Conservation (phyloP, 139 green algal genomes). For the Chlorella ohadii region DNA sequence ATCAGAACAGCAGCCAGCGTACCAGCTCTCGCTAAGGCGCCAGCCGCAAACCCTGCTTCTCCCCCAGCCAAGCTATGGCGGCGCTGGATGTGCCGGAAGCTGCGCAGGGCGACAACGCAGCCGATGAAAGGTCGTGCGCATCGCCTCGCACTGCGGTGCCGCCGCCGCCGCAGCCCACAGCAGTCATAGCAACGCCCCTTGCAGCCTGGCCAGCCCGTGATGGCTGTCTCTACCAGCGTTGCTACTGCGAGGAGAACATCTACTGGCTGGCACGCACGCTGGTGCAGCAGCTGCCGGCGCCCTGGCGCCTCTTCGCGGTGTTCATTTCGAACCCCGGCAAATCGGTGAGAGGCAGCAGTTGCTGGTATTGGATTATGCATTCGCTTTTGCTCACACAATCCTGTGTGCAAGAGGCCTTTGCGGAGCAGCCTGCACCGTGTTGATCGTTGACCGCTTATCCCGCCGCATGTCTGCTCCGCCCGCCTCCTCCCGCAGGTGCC, state of each 20-base stretch:
- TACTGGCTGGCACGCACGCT: slow-evolving; percentile 27
- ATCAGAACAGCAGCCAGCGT: too few species aligned
- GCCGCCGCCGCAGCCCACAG: too few species aligned
- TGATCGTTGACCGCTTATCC: too few species aligned
- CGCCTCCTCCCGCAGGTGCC: slow-evolving; percentile 45
- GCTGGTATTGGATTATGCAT: neutral
- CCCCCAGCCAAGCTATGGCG: neutral
- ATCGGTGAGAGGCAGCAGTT: slow-evolving; percentile 10
- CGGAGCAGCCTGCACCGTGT: too few species aligned
- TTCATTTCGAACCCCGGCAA: slow-evolving; percentile 54
- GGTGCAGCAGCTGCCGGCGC: neutral
- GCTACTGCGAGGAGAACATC: slow-evolving; percentile 65
- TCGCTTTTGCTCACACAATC: too few species aligned
- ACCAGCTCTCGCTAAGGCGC: too few species aligned
- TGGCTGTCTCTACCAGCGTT: slow-evolving; percentile 40
- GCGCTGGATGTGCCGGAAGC: neutral
- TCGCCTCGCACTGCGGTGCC: too few species aligned
- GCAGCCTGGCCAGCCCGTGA: neutral
- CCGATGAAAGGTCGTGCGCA: neutral
- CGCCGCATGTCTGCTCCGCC: too few species aligned
- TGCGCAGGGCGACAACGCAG: neutral
- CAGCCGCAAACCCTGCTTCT: too few species aligned
- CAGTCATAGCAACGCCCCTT: too few species aligned
- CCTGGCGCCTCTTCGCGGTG: slow-evolving; percentile 34
- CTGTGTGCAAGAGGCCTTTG: too few species aligned